Conservation (phyloP, 176 grass and related monocot species). For the barley (Hordeum vulgare) region DNA sequence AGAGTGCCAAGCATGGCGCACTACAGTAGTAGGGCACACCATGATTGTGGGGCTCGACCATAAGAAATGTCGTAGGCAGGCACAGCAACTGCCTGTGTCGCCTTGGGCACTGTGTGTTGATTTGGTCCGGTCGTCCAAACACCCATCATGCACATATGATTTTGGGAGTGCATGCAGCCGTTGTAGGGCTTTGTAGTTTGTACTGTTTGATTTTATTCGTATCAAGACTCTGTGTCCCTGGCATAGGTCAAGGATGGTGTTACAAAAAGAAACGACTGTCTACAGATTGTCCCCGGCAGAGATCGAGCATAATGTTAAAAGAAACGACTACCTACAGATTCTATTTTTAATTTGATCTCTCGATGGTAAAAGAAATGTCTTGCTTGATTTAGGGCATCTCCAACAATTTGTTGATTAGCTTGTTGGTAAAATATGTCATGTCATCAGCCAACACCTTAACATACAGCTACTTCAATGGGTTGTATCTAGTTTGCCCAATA, state of each 20-base stretch:
- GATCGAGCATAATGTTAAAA: too few relatives aligned
- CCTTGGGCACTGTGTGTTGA: slow-evolving; percentile 4
- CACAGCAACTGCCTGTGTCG: background rate
- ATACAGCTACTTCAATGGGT: too few relatives aligned
- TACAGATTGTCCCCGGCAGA: background rate
- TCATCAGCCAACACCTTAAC: too few relatives aligned
- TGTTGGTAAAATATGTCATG: too few relatives aligned
- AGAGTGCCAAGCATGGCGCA: background rate
- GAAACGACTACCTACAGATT: too few relatives aligned
- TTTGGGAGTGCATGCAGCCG: background rate
- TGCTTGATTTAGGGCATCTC: too few relatives aligned
- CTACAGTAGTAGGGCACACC: background rate
- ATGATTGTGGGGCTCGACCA: background rate
- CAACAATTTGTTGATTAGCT: too few relatives aligned
- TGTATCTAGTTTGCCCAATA: too few relatives aligned
- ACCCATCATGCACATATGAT: slow-evolving; percentile 35
- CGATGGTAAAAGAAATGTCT: too few relatives aligned
- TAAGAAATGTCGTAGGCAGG: slow-evolving; percentile 19
- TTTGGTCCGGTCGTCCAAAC: slow-evolving; percentile 13
- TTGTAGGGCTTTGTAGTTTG: background rate
- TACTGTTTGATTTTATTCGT: slow-evolving; percentile 12
- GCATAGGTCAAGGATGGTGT: background rate
- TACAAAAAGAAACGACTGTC: background rate
- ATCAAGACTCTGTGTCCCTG: background rate
- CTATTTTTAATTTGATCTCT: too few relatives aligned